Base-by-base conservation (phyloP, 805 yeast genomes). In the Gaillardinia entomophila region DNA sequence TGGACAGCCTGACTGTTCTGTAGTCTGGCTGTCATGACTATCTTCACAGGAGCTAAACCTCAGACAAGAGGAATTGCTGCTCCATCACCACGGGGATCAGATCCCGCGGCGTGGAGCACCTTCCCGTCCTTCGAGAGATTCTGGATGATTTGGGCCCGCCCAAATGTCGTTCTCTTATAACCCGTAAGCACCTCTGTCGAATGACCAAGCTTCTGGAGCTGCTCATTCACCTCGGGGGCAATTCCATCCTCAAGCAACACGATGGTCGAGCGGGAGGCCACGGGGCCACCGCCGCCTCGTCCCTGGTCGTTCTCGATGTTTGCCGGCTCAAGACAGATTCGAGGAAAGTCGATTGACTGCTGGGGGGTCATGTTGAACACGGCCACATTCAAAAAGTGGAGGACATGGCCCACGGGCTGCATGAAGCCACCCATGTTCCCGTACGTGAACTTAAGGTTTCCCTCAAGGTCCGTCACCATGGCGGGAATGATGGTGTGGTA, bases 381-480 rank as follows among this genome's bases (percentile, higher is more conserved):
- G 2, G 70, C 46, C 67, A 84, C 53, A 51, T 85, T 84, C 40
- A 83, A 55, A 24, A 74, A 79, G 24, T 82, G 89, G 52, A 82
- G 90, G 5, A 84, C 77, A 45, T 84, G 94, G 2, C 89, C 89
- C 45, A 82, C 86, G 3, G 94, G 94, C 53, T 85, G 95, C 63
- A 79, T 82, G 60, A 77, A 84, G 0, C 90, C 94, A 12, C 95
- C 95, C 87, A 82, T 83, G 39, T 81, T 83, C 31, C 90, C 92
- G 44, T 69, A 79, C n/a, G 80, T 60, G 1, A 88, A 87, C 46
- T 68, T 78, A n/a, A 84, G 55, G 4, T 49, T 44, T 13, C 52
- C 55, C 17, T 72, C 73, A 4, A 60, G 61, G 3, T 61, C 53
- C 11, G 94, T 84, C 19, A 84, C 72, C 79, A 84, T 71, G 0